Percentiles rank a stretch among this genome's conserved stretches.
phyloP scores from a whole-genome alignment of 257 asterid genomes.

The Nicotiana obtusifolia region DNA sequence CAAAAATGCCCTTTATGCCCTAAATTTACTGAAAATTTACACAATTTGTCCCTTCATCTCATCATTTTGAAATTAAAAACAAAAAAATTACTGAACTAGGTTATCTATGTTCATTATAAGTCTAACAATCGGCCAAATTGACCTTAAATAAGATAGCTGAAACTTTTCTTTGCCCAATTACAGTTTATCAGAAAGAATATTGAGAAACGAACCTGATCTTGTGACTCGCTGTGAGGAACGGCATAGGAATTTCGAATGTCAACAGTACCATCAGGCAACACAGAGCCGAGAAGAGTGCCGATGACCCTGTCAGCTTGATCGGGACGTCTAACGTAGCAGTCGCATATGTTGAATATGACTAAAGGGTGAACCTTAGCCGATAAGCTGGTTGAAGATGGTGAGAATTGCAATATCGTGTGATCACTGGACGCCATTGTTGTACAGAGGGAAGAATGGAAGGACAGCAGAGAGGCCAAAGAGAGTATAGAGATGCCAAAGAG shows the following conservation, averaged over 20 bases:
- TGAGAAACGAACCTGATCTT: slow-evolving; percentile 62
- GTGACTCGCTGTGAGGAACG: slow-evolving; percentile 84
- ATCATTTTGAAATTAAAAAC: neutral
- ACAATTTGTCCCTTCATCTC: neutral
- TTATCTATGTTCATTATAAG: neutral
- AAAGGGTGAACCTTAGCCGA: slow-evolving; percentile 80
- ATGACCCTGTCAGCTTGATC: slow-evolving; percentile 91
- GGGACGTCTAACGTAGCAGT: slow-evolving; percentile 80
- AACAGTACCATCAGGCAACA: slow-evolving; percentile 79
- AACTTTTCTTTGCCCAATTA: too few relatives aligned
- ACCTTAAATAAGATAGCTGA: neutral
- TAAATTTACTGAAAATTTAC: neutral
- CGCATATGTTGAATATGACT: slow-evolving; percentile 80
- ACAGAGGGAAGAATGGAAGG: neutral
- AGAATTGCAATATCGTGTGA: slow-evolving; percentile 60
- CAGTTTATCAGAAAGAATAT: neutral
- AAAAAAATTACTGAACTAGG: neutral
- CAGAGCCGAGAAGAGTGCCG: slow-evolving; percentile 92
- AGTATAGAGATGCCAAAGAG: neutral
- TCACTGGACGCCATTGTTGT: slow-evolving; percentile 43
- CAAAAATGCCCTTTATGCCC: neutral
- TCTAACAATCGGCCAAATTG: neutral
- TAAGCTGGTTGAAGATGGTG: slow-evolving; percentile 42
- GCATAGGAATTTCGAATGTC: slow-evolving; percentile 88
- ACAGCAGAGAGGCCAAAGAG: neutral